phyloP scores from a whole-genome alignment of 805 yeast genomes.

The Candida nemodendra region DNA sequence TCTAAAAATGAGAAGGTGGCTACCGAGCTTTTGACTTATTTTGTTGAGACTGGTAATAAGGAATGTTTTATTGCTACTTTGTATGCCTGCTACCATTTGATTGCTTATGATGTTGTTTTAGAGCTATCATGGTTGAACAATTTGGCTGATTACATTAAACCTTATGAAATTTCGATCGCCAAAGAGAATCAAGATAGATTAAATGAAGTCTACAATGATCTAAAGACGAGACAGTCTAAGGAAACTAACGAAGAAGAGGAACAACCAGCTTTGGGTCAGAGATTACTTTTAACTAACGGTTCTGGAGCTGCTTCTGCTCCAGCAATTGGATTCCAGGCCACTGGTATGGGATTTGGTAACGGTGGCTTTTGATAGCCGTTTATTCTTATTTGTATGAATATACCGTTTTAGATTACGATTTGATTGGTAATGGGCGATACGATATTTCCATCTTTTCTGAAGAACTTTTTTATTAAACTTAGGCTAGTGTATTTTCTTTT shows the following conservation, averaged over 20 bases:
- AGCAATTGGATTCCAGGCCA: constrained; percentile 59
- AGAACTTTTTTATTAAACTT: neutral
- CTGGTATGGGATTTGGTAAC: constrained; percentile 73
- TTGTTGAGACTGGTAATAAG: constrained; percentile 94
- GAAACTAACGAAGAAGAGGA: constrained; percentile 49
- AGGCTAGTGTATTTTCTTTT: constrained; percentile 3
- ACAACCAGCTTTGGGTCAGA: constrained; percentile 54
- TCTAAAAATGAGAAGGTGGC: constrained; percentile 80
- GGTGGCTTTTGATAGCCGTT: constrained; percentile 37
- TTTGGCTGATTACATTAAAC: constrained; percentile 82
- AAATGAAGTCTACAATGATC: constrained; percentile 63
- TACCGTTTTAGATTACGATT: too few species aligned
- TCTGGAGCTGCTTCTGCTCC: constrained; percentile 43
- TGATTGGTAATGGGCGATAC: too few species aligned
- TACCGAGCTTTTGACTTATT: constrained; percentile 83
- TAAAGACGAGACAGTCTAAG: constrained; percentile 65
- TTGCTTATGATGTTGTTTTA: constrained; percentile 78
- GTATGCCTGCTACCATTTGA: constrained; percentile 77
- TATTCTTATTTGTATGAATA: too few species aligned
- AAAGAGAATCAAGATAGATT: constrained; percentile 74
- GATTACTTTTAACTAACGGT: constrained; percentile 83
- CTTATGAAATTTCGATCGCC: constrained; percentile 82
- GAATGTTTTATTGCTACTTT: constrained; percentile 91
- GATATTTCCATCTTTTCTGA: neutral
- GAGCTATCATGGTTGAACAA: constrained; percentile 91